Evolutionary conservation across 2,329 filamentous ascomycete species (phyloP), one percentile per base, ranked within the genome.

Genomic region (Chaetomiaceae sp.): DNA sequence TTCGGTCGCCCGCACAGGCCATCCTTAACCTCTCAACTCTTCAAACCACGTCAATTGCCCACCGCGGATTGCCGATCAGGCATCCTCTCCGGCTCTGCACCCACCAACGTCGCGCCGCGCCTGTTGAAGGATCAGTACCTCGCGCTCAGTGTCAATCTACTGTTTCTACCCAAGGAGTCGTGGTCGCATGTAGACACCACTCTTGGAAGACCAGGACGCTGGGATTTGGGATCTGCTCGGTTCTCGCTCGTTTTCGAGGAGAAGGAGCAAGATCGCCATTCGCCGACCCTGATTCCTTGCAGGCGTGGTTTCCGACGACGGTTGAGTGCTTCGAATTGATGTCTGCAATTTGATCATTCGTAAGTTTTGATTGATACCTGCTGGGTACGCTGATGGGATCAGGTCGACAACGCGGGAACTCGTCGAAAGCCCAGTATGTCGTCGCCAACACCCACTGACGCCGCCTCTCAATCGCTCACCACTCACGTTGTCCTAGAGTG

Each of bases 71-170:
- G n/a, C n/a, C n/a, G n/a, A n/a, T n/a, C n/a, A n/a, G n/a, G 30
- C 30, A 33, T 35, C 37, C 37, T 29, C 38, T 32, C 32, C 24
- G 19, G 26, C 32, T 32, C 38, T 40, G 26, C 38, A 40, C 33
- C 32, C 18, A n/a, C n/a, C n/a, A n/a, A n/a, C n/a, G n/a, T n/a
- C n/a, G n/a, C 41, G 24, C 33, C 40, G 9, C 41, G 33, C 41
- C 22, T 36, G 27, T 22, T 27, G 34, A 38, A 45, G 42, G 34
- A 45, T 33, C 42, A 45, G 42, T 45, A 38, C 42, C 34, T 45
- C 42, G 42, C 42, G 42, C 42, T 45, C 42, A 45, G 42, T 45
- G 42, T 38, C 42, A 45, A 45, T 37, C 34, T 45, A 45, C 42
- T 45, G 42, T 32, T 38, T 45, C 42, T 38, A 45, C 42, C 42